Evolutionary conservation across 2,329 filamentous ascomycete genomes (phyloP).

Genomic region (Fonsecaea erecta): DNA sequence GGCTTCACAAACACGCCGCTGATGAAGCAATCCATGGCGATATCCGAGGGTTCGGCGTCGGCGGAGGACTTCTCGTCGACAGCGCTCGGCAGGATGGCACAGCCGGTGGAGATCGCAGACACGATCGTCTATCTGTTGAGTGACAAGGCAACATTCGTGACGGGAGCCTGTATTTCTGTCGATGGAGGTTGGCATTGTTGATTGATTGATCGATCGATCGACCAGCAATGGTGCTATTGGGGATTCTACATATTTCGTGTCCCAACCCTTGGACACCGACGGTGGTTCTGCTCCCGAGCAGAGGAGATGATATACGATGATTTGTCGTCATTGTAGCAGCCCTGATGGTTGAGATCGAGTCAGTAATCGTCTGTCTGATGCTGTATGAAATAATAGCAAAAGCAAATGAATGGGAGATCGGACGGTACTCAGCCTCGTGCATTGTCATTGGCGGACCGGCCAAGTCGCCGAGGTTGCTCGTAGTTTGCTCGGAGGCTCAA

Average conservation of each 20-base stretch:
- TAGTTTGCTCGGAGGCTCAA: background rate
- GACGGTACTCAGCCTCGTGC: background rate
- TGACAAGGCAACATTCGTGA: constrained; percentile 53
- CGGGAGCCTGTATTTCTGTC: constrained; percentile 51
- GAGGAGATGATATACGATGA: no score
- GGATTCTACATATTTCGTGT: no score
- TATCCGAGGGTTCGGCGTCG: constrained; percentile 25
- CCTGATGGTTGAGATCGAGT: no score
- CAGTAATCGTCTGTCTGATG: no score
- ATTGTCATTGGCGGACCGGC: background rate
- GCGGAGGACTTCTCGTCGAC: constrained; percentile 28
- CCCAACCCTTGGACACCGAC: no score
- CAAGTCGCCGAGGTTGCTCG: background rate
- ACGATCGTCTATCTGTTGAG: constrained; percentile 55
- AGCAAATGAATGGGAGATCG: background rate
- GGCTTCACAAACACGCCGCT: constrained; percentile 27
- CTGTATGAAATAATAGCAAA: no score
- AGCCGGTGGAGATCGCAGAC: constrained; percentile 44
- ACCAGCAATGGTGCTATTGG: no score
- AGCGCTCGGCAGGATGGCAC: constrained; percentile 24
- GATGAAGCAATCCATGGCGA: constrained; percentile 28
- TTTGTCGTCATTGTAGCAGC: no score
- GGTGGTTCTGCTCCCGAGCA: no score
- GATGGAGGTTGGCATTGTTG: constrained; percentile 52
- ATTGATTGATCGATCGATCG: no score